phyloP scores from a whole-genome alignment of 108 stramenopile species.

The Skeletonema marinoi region DNA sequence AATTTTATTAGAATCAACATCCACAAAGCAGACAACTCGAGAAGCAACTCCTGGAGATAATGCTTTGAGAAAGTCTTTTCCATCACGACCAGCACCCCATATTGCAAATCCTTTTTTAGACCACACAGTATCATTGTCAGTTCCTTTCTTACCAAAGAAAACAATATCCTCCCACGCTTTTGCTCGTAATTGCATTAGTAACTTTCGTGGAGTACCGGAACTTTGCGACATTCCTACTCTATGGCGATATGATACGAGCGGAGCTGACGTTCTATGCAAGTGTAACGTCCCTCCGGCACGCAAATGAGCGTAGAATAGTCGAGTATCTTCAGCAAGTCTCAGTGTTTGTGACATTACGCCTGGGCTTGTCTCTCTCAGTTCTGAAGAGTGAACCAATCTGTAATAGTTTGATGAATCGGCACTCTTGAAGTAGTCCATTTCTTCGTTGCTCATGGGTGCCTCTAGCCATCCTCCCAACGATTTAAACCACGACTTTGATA shows the following conservation, averaged over 20 bases:
- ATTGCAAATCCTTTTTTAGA: constrained; percentile 59
- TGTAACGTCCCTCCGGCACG: constrained; percentile 51
- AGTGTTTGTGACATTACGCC: constrained; percentile 49
- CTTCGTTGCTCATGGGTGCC: constrained; percentile 36
- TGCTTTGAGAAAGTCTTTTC: constrained; percentile 87
- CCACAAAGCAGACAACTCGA: constrained; percentile 77
- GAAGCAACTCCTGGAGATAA: constrained; percentile 53
- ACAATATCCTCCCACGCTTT: constrained; percentile 73
- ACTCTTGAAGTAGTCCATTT: neutral
- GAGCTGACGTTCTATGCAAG: constrained; percentile 49
- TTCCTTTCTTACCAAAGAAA: constrained; percentile 18
- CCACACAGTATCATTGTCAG: constrained; percentile 15
- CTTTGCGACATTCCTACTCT: constrained; percentile 71
- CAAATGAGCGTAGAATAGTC: constrained; percentile 87
- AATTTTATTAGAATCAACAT: constrained; percentile 87
- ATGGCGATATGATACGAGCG: constrained; percentile 87
- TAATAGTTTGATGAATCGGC: constrained; percentile 11
- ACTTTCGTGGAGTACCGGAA: constrained; percentile 75
- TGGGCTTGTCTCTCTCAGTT: neutral
- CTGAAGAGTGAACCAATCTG: constrained; percentile 55
- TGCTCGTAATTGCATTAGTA: constrained; percentile 73
- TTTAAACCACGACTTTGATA: constrained; percentile 57
- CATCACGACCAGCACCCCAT: constrained; percentile 89
- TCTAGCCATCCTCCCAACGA: constrained; percentile 81
- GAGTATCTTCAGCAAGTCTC: constrained; percentile 86